phyloP scores from a whole-genome alignment of 2,329 filamentous ascomycete species.

The Fusarium protoensiforme region DNA sequence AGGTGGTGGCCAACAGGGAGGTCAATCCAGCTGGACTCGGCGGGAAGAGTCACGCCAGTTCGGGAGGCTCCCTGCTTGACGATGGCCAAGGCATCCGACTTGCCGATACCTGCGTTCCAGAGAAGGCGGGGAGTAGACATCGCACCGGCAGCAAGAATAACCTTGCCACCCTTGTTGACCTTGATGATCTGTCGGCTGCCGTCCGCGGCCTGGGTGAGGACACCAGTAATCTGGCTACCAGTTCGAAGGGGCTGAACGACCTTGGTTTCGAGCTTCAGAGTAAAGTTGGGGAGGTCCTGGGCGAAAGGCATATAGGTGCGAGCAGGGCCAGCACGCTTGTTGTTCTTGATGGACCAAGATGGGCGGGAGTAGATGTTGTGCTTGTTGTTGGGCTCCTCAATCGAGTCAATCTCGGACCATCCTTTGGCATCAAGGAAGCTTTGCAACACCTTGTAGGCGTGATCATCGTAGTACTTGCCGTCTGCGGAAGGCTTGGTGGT shows the following conservation, averaged over 20 bases:
- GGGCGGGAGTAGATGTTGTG: slow-evolving; percentile 73
- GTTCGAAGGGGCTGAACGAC: slow-evolving; percentile 72
- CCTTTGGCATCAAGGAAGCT: slow-evolving; percentile 67
- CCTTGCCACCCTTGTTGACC: slow-evolving; percentile 47
- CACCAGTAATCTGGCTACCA: slow-evolving; percentile 70
- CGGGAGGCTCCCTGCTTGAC: slow-evolving; percentile 55
- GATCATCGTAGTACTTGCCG: slow-evolving; percentile 72
- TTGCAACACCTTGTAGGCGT: slow-evolving; percentile 71
- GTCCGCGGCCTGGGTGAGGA: slow-evolving; percentile 68
- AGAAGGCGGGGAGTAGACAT: slow-evolving; percentile 43
- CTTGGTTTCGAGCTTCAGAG: slow-evolving; percentile 72
- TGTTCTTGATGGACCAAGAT: slow-evolving; percentile 74
- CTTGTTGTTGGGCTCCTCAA: slow-evolving; percentile 70
- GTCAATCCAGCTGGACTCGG: slow-evolving; percentile 62
- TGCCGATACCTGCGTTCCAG: slow-evolving; percentile 67
- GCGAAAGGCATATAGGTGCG: slow-evolving; percentile 76
- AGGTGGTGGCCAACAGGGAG: slow-evolving; percentile 69
- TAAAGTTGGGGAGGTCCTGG: slow-evolving; percentile 70
- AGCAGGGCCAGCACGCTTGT: slow-evolving; percentile 75
- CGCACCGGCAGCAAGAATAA: slow-evolving; percentile 74
- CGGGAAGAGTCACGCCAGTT: slow-evolving; percentile 63
- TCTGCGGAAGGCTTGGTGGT: slow-evolving; percentile 74
- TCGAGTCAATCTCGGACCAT: slow-evolving; percentile 74
- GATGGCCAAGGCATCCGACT: slow-evolving; percentile 64
- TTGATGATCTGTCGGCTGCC: slow-evolving; percentile 49